These are phyloP conservation scores for Fusarium penzigii DNA, from an alignment of 2,329 filamentous ascomycete species.

Conservation along the genomic window DNA sequence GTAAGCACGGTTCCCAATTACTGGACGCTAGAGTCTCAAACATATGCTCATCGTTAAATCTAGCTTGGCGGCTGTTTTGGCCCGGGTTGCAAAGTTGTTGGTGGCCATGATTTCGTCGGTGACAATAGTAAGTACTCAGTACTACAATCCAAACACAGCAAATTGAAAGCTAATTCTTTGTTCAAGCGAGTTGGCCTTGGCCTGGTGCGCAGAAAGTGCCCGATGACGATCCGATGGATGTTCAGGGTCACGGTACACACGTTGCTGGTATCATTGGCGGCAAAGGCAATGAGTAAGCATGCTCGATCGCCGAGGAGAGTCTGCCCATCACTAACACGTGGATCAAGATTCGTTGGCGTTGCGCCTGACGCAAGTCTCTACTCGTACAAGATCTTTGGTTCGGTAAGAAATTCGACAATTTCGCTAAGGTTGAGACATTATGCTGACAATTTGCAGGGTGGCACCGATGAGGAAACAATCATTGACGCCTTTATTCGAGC, in stretches of 20 bases:
- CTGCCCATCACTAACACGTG: background rate
- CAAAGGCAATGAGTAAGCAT: constrained; percentile 5
- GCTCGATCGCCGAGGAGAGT: background rate
- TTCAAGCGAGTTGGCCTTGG: background rate
- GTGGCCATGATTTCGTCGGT: background rate
- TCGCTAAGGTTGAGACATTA: background rate
- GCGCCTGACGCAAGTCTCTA: constrained; percentile 30
- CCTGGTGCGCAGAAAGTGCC: background rate
- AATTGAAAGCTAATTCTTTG: too few species aligned
- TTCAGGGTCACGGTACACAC: background rate
- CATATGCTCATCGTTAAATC: too few species aligned
- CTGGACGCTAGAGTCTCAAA: too few species aligned
- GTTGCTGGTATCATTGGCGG: background rate
- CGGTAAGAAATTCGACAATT: background rate
- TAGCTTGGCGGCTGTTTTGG: constrained; percentile 1
- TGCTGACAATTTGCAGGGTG: background rate
- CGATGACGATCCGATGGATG: background rate
- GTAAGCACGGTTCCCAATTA: too few species aligned
- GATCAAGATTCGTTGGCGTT: constrained; percentile 21
- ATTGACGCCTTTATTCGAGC: constrained; percentile 39
- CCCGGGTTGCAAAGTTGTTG: background rate
- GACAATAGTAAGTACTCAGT: background rate
- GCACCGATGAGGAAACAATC: constrained; percentile 14
- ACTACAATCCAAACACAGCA: too few species aligned
- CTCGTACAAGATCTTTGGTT: constrained; percentile 31